phyloP scores from a whole-genome alignment of 164 flowering plant genomes.

The Tinospora cordifolia region DNA sequence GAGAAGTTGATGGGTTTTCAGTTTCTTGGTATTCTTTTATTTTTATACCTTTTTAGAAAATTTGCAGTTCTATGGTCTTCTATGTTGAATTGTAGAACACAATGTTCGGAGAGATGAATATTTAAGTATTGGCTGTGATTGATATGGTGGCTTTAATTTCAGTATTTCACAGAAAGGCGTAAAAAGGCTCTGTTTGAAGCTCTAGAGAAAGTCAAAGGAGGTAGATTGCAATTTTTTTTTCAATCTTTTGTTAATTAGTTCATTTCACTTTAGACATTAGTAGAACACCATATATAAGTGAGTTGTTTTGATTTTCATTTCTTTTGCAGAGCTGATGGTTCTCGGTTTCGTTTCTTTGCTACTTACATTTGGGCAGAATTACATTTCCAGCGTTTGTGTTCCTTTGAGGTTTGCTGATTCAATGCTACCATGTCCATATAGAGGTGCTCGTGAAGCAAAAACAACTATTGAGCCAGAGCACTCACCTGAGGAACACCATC shows the following conservation, averaged over 20 bases:
- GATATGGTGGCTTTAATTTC: slow-evolving; percentile 13
- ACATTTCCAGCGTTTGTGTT: slow-evolving; percentile 44
- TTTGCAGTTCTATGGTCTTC: too few species aligned
- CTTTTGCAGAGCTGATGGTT: slow-evolving; percentile 56
- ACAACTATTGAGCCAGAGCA: slow-evolving; percentile 2
- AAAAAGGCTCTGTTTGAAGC: slow-evolving; percentile 79
- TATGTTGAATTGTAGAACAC: too few species aligned
- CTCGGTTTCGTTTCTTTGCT: slow-evolving; percentile 64
- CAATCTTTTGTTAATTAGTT: not conserved
- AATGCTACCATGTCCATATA: slow-evolving; percentile 56
- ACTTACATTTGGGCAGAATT: slow-evolving; percentile 45
- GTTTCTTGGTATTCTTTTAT: not conserved
- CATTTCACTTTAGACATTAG: not conserved
- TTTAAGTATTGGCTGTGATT: not conserved
- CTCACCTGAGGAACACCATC: slow-evolving; percentile 14
- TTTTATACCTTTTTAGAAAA: not conserved
- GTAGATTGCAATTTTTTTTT: slow-evolving; percentile 31
- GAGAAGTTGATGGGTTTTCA: not conserved
- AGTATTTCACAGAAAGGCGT: slow-evolving; percentile 62
- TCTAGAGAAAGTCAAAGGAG: slow-evolving; percentile 85
- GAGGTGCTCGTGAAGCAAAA: not conserved
- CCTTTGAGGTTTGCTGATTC: slow-evolving; percentile 29
- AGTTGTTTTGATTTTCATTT: not conserved
- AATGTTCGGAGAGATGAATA: too few species aligned
- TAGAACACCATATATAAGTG: not conserved